These are phyloP conservation scores for Auricularia auricula-judae DNA, from an alignment of 768 basidiomycete species.

Conservation along the genomic window DNA sequence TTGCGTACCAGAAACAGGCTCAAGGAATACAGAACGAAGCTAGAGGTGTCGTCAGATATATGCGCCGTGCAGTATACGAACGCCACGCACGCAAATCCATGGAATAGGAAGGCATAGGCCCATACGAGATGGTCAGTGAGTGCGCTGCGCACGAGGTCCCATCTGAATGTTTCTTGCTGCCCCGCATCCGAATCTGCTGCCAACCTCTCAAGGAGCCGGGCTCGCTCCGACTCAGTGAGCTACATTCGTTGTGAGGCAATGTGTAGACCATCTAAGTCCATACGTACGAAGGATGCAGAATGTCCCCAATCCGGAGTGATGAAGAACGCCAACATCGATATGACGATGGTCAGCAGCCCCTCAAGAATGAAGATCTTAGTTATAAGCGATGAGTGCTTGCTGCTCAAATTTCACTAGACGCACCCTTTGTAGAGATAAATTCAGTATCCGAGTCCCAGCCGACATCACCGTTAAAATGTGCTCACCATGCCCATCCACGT, in stretches of 20 bases:
- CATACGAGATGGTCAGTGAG: slow-evolving; percentile 48
- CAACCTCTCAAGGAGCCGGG: slow-evolving; percentile 37
- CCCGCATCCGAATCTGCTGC: slow-evolving; percentile 44
- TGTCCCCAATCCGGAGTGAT: slow-evolving; percentile 51
- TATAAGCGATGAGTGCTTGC: background rate
- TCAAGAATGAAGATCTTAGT: slow-evolving; percentile 3
- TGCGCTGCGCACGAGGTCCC: slow-evolving; percentile 46
- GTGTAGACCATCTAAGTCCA: background rate
- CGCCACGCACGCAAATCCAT: slow-evolving; percentile 34
- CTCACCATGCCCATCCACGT: slow-evolving; percentile 49
- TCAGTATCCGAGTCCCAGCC: slow-evolving; percentile 33
- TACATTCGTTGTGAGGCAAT: slow-evolving; percentile 13
- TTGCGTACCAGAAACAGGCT: slow-evolving; percentile 43
- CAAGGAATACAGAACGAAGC: slow-evolving; percentile 43
- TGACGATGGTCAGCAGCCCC: slow-evolving; percentile 34
- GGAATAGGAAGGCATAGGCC: slow-evolving; percentile 50
- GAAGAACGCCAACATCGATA: slow-evolving; percentile 40
- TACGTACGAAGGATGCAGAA: slow-evolving; percentile 42
- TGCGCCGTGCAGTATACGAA: no score
- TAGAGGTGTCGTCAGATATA: background rate
- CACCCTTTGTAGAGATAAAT: slow-evolving; percentile 38
- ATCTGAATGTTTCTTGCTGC: slow-evolving; percentile 41
- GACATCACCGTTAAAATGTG: background rate
- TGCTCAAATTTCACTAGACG: background rate
- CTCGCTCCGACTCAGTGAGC: slow-evolving; percentile 43